These are phyloP conservation scores for Penicillium polonicum DNA, from an alignment of 2,329 filamentous ascomycete species.

Conservation along the genomic window DNA sequence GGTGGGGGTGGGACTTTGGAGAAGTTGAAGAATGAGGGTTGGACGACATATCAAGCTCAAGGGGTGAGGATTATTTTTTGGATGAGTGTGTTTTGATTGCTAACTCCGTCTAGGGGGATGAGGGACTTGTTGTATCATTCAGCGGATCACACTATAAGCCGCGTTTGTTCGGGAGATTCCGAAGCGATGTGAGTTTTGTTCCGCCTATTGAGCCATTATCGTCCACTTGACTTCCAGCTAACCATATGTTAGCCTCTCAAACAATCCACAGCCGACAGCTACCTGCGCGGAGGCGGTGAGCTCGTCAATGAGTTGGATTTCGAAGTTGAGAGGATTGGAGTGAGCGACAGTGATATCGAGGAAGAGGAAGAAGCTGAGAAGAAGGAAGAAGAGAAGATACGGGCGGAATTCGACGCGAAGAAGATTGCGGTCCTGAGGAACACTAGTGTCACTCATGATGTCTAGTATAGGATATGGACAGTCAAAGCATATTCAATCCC, in stretches of 20 bases:
- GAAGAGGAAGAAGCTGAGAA: not conserved
- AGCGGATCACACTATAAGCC: too few species aligned
- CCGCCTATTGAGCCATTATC: too few species aligned
- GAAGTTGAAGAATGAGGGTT: too few species aligned
- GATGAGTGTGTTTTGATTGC: too few species aligned
- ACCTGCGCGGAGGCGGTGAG: not conserved
- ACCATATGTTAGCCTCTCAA: not conserved
- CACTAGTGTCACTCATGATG: not conserved
- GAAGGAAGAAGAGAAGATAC: not conserved
- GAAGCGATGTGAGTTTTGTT: not conserved
- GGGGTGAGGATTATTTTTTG: too few species aligned
- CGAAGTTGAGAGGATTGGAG: not conserved
- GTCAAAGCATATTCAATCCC: not conserved
- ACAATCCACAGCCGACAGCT: not conserved
- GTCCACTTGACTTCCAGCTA: not conserved
- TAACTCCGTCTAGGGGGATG: too few species aligned
- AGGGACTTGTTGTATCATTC: too few species aligned
- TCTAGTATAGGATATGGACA: not conserved
- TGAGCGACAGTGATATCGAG: too few species aligned
- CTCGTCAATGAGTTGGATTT: not conserved
- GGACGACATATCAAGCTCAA: too few species aligned
- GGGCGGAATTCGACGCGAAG: not conserved
- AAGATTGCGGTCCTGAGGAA: not conserved
- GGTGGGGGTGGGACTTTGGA: too few species aligned
- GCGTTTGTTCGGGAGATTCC: not conserved